Conservation (phyloP, 129 eudicot species). For the Pseudognaphalium luteoalbum region DNA sequence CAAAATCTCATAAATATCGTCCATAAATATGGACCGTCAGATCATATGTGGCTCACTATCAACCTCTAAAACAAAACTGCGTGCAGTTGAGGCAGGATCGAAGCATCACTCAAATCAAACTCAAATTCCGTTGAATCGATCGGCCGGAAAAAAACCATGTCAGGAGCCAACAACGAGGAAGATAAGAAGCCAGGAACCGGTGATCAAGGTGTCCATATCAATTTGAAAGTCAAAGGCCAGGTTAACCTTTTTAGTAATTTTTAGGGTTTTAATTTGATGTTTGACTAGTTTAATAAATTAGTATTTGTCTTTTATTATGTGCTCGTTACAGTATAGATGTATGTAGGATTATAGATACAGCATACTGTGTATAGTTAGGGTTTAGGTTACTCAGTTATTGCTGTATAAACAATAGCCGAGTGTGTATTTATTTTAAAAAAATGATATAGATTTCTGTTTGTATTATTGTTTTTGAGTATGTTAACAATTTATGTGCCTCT, state of each 20-base stretch:
- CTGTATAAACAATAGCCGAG: neutral
- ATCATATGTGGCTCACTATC: neutral
- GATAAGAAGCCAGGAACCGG: slow-evolving; percentile 62
- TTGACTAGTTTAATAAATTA: neutral
- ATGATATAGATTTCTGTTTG: neutral
- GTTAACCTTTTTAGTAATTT: slow-evolving; percentile 18
- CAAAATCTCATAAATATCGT: neutral
- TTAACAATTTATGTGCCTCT: neutral
- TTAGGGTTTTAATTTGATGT: neutral
- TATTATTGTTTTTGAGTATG: neutral
- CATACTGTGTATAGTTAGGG: neutral
- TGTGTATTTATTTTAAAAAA: neutral
- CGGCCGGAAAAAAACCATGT: slow-evolving; percentile 38
- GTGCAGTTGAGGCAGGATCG: slow-evolving; percentile 26
- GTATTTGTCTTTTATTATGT: neutral
- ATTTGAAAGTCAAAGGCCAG: slow-evolving; percentile 81
- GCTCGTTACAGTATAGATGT: neutral
- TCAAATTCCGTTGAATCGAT: slow-evolving; percentile 12
- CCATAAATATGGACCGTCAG: neutral
- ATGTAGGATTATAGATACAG: neutral
- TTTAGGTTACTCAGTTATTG: too few relatives aligned
- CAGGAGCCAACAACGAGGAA: slow-evolving; percentile 51
- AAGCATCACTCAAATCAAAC: slow-evolving; percentile 5
- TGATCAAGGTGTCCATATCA: slow-evolving; percentile 55
- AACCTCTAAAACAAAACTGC: neutral